Conservation (phyloP, 2,329 filamentous ascomycete species). For the Epichloe hybrida region DNA sequence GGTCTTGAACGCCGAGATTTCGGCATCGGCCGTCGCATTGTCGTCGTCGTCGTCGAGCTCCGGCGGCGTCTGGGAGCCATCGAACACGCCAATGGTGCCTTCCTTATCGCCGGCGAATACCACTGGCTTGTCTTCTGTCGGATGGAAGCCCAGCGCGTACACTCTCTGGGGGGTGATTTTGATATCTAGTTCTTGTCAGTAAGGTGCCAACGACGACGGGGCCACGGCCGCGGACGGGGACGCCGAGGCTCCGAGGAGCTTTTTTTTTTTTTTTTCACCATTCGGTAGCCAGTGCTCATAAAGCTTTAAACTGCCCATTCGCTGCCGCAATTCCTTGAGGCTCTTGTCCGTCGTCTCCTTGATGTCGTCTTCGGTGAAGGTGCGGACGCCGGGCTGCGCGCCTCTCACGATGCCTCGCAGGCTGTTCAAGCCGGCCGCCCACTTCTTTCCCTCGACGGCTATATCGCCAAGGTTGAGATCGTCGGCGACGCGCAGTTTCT, state of each 20-base stretch:
- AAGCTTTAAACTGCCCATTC: conserved; percentile 63
- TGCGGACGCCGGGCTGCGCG: conserved; percentile 69
- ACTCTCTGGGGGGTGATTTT: conserved; percentile 88
- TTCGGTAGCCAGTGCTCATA: conserved; percentile 78
- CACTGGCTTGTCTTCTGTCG: conserved; percentile 70
- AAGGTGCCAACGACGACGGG: neutral
- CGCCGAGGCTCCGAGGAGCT: neutral
- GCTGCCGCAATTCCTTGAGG: conserved; percentile 57
- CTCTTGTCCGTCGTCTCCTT: conserved; percentile 66
- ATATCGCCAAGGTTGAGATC: conserved; percentile 64
- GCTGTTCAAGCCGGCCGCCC: conserved; percentile 53
- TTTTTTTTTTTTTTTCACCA: conserved; percentile 28
- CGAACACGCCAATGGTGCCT: conserved; percentile 80
- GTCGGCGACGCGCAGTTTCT: conserved; percentile 39
- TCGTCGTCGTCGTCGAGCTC: conserved; percentile 44
- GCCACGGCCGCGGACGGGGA: neutral
- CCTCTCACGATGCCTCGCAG: conserved; percentile 45
- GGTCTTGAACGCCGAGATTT: conserved; percentile 81
- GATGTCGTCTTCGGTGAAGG: conserved; percentile 75
- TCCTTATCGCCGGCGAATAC: conserved; percentile 92
- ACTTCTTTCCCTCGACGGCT: conserved; percentile 66
- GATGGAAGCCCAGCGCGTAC: conserved; percentile 82
- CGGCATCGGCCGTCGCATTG: conserved; percentile 52
- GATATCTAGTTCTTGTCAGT: conserved; percentile 45
- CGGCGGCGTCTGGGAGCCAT: conserved; percentile 60